Base-by-base conservation (phyloP, 176 grass and related monocot genomes). In the Tillandsia leiboldiana region DNA sequence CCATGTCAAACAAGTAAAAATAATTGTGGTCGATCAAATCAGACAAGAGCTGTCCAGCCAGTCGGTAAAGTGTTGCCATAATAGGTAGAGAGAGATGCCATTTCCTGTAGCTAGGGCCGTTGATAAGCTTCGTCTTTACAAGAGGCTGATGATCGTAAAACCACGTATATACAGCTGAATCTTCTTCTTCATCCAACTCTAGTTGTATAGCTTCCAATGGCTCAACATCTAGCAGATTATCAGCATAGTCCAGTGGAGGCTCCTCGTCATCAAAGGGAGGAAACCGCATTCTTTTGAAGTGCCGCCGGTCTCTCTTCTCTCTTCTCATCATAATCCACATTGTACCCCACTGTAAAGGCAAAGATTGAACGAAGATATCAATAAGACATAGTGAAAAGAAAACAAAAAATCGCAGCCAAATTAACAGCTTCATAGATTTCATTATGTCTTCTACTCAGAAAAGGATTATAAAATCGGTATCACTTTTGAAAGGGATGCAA, bases 271-370 rank as follows among this genome's bases (percentile, higher is more conserved):
- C 94, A 86, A 97, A 97, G 73, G 94, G 94, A 75, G 94, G 94
- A 76, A 97, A 97, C 8, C 94, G 81, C 94, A 97, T 97, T 82
- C 94, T 83, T 83, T 97, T 97, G 63, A 97, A 97, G 80, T 97
- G 94, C 0, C 94, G 72, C 48, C 89, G 85, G 71, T 97, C 94
- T 81, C 94, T 85, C 71, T 97, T 97, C 77, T 97, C 94, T 65
- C 94, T 80, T 11, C 89, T 73, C 94, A 97, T 97, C 94, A 97
- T 97, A 79, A 97, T 97, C 94, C 94, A 97, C 94, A 97, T 97
- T 28, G 94, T 90, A 51, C 89, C 94, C 94, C 94, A 97, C 89
- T 96, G 78, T 26, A 9, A 47, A 88, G 71, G 33, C 33, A 42
- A 42, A 42, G 33, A 42, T 42, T 42, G 33, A 42, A 42, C 33